Conservation (phyloP, 1,139 yeast species). For the Hansenula sp. region DNA sequence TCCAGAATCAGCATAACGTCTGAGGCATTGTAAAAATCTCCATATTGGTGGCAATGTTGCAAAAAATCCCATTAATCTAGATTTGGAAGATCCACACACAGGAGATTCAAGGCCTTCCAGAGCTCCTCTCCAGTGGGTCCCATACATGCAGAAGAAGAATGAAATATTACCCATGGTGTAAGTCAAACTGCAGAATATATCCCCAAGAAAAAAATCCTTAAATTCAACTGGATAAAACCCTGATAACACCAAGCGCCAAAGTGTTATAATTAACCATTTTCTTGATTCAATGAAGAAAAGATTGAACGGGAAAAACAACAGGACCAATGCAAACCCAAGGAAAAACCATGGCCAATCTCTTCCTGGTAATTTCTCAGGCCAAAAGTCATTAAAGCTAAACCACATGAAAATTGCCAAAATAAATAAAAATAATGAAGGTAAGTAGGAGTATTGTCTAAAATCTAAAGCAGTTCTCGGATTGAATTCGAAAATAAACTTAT, state of each 20-base stretch:
- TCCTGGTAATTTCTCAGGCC: constrained; percentile 59
- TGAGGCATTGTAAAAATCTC: constrained; percentile 84
- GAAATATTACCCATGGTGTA: constrained; percentile 85
- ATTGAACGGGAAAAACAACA: constrained; percentile 58
- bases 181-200: constrained; percentile 81
- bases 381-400: constrained; percentile 71
- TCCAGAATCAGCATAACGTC: constrained; percentile 91
- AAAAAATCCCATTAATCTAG: constrained; percentile 78
- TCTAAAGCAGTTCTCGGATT: constrained; percentile 69
- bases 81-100: constrained; percentile 73
- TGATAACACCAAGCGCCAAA: constrained; percentile 70
- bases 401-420: constrained; percentile 60
- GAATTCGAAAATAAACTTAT: constrained; percentile 88
- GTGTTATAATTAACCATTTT: constrained; percentile 69
- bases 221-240: constrained; percentile 95
- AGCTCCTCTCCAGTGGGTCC: constrained; percentile 61
- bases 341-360: constrained; percentile 81
- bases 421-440: constrained; percentile 60
- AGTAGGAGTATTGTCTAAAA: constrained; percentile 48
- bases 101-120: constrained; percentile 36
- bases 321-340: constrained; percentile 45
- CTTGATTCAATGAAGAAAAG: constrained; percentile 30
- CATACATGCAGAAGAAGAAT: constrained; percentile 79
- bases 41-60: constrained; percentile 83
- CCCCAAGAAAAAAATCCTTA: constrained; percentile 90